A percentile compares a stretch with the other conserved stretches of the same genome.
Conservation (phyloP, 1,284 basidiomycete genomes). For the Puccinia triticina region DNA sequence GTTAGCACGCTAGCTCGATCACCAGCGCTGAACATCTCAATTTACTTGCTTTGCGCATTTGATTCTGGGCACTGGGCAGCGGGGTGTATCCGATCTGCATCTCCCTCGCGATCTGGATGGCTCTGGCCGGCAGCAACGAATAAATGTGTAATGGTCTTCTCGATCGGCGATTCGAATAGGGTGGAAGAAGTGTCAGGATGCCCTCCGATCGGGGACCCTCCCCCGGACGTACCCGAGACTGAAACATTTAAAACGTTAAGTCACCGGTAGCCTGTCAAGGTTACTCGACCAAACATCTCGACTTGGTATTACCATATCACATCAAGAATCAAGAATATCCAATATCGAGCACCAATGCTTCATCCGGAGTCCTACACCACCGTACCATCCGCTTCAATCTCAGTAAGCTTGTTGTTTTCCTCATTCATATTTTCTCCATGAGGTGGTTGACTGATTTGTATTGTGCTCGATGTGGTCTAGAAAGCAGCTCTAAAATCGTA, state of each 20-base stretch:
- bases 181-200: too few relatives aligned
- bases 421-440: background rate
- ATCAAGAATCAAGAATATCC: background rate
- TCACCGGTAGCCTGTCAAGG: too few relatives aligned
- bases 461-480: background rate
- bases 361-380: slow-evolving; percentile 34
- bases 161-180: too few relatives aligned
- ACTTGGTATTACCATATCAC: background rate
- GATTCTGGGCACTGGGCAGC: too few relatives aligned
- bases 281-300: background rate
- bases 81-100: background rate
- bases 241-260: background rate
- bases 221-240: background rate
- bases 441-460: background rate
- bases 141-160: too few relatives aligned
- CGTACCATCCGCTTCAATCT: slow-evolving; percentile 37
- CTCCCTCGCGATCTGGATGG: too few relatives aligned
- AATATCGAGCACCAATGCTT: slow-evolving; percentile 8
- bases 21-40: background rate
- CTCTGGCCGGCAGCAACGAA: too few relatives aligned
- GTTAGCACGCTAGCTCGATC: background rate
- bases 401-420: slow-evolving; percentile 20
- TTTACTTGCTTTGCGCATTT: background rate
- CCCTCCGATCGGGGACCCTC: background rate
- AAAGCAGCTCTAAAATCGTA: slow-evolving; percentile 44